A percentile compares a stretch with the other conserved stretches of the same genome.
Conservation (phyloP, 179 eudicot genomes). For the Vitellaria paradoxa region DNA sequence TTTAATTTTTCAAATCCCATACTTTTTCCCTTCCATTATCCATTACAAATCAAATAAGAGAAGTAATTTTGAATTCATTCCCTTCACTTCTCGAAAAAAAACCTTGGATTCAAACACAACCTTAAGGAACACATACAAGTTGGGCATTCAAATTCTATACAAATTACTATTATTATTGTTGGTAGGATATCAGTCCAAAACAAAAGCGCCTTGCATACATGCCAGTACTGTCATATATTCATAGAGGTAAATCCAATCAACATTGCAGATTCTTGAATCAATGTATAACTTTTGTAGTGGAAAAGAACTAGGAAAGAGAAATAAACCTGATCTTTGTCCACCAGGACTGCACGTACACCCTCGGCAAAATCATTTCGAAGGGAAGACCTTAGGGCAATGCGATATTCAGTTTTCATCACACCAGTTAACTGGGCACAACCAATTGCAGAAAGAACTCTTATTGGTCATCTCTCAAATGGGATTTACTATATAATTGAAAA, state of each 20-base stretch:
- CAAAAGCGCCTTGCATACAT: too few species aligned
- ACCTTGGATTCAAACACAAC: too few species aligned
- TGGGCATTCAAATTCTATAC: too few species aligned
- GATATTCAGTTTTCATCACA: conserved; percentile 92
- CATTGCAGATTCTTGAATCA: neutral
- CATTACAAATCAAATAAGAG: too few species aligned
- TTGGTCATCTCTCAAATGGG: neutral
- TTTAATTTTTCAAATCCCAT: too few species aligned
- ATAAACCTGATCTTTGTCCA: conserved; percentile 96
- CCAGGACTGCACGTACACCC: conserved; percentile 94
- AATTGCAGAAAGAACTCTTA: conserved; percentile 11
- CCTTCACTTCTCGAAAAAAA: too few species aligned
- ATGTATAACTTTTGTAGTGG: neutral
- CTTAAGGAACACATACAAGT: too few species aligned
- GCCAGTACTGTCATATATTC: too few species aligned
- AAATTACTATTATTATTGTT: too few species aligned
- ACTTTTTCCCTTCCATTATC: too few species aligned
- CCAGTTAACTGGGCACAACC: conserved; percentile 55
- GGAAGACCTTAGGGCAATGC: conserved; percentile 81
- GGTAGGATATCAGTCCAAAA: too few species aligned
- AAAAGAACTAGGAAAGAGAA: conserved; percentile 6
- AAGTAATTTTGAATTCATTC: too few species aligned
- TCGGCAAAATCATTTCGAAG: conserved; percentile 82
- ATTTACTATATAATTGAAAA: conserved; percentile 3
- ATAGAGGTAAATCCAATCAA: neutral